Evolutionary conservation across 164 flowering plant species (phyloP).

Genomic region (Nymphaea thermarum): DNA sequence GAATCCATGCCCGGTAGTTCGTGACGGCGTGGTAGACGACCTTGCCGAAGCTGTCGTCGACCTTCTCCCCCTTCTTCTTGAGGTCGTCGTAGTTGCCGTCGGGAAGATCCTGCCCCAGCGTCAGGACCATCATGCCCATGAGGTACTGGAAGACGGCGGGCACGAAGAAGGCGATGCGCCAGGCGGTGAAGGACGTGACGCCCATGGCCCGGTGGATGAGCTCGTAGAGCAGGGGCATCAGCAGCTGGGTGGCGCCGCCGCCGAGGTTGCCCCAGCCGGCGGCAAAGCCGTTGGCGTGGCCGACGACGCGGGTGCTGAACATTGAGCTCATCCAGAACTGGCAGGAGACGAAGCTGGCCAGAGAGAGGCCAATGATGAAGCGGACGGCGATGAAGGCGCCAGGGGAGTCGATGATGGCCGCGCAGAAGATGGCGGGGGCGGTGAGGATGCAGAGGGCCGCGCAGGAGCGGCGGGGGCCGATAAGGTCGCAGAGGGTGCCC

Average conservation of each 20-base stretch:
- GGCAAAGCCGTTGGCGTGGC: conserved; percentile 62
- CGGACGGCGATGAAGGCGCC: conserved; percentile 49
- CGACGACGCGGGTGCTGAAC: conserved; percentile 55
- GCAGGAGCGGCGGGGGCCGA: conserved; percentile 75
- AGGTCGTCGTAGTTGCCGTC: conserved; percentile 51
- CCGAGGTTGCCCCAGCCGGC: conserved; percentile 95
- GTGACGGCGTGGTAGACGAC: conserved; percentile 44
- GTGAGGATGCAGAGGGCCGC: conserved; percentile 53
- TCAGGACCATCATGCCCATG: conserved; percentile 40
- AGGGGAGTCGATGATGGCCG: conserved; percentile 30
- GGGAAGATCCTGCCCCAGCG: conserved; percentile 73
- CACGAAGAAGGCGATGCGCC: conserved; percentile 73
- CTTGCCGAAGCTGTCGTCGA: conserved; percentile 41
- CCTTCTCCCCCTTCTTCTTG: conserved; percentile 46
- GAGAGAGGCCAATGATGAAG: conserved; percentile 73
- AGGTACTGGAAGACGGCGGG: conserved; percentile 61
- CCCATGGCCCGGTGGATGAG: conserved; percentile 31
- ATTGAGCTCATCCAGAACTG: conserved; percentile 96
- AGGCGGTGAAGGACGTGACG: conserved; percentile 50
- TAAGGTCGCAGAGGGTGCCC: conserved; percentile 78
- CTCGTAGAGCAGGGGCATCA: conserved; percentile 65
- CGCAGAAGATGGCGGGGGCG: conserved; percentile 60
- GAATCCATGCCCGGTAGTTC: conserved; percentile 81
- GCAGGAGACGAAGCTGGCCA: conserved; percentile 75
- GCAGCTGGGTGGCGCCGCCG: conserved; percentile 81